These are phyloP conservation scores for Buddleja alternifolia DNA, from an alignment of 257 asterid genomes.

Conservation along the genomic window DNA sequence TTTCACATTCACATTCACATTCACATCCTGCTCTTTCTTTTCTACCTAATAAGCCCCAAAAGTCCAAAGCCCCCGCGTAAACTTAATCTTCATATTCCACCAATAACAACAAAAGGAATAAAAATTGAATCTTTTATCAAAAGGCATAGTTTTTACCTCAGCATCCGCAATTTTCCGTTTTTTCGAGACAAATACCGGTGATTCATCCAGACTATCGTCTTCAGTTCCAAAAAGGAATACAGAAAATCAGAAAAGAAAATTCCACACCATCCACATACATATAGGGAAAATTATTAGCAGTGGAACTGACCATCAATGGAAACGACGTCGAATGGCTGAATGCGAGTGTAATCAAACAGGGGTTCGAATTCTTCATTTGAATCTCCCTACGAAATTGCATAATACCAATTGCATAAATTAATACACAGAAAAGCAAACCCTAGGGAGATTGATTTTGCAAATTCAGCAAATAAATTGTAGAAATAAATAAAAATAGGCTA, in stretches of 20 bases:
- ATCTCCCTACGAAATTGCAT: constrained; percentile 46
- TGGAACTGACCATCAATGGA: constrained; percentile 57
- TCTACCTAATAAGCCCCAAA: constrained; percentile 46
- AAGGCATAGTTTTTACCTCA: constrained; percentile 40
- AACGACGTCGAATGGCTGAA: constrained; percentile 60
- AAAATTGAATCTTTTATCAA: constrained; percentile 3
- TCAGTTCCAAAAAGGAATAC: constrained; percentile 25
- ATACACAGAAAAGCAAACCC: constrained; percentile 24
- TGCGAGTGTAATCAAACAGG: constrained; percentile 87
- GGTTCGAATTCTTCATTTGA: constrained; percentile 84
- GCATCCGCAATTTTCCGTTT: constrained; percentile 48
- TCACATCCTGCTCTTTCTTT: constrained; percentile 39
- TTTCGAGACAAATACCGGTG: constrained; percentile 48
- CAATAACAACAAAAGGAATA: neutral
- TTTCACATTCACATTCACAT: constrained; percentile 37
- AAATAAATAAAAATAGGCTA: constrained; percentile 1
- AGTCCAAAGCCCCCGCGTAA: constrained; percentile 6
- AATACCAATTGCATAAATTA: constrained; percentile 4
- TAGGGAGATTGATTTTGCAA: constrained; percentile 11
- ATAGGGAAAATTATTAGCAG: neutral
- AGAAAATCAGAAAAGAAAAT: constrained; percentile 5
- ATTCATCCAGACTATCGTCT: constrained; percentile 70
- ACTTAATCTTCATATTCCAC: constrained; percentile 20
- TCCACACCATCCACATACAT: constrained; percentile 5
- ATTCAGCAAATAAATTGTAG: neutral